Conservation (phyloP, 176 grass and related monocot genomes). For the Saccharum spontaneum region DNA sequence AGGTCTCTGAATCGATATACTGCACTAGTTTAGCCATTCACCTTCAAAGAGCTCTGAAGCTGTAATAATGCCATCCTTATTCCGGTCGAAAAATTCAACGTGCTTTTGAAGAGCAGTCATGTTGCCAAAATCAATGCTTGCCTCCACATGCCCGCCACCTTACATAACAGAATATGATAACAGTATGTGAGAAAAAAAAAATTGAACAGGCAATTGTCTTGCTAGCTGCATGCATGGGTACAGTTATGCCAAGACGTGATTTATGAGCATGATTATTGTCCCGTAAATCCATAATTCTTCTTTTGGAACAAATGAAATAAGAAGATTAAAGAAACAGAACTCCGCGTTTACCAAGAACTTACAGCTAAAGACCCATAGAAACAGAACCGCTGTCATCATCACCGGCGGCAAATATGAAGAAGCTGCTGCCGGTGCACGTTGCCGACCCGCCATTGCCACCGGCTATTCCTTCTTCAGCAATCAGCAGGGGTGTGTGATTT, state of each 20-base stretch:
- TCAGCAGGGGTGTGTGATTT: neutral
- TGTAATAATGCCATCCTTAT: conserved; percentile 66
- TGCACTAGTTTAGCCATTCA: neutral
- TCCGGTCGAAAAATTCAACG: conserved; percentile 59
- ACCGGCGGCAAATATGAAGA: neutral
- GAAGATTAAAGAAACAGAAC: neutral
- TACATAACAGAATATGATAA: neutral
- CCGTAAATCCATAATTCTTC: neutral
- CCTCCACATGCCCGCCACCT: neutral
- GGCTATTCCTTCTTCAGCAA: neutral
- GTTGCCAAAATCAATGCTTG: conserved; percentile 19
- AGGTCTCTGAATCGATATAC: neutral
- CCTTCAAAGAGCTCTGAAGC: conserved; percentile 60
- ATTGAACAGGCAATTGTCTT: neutral
- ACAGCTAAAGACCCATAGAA: conserved; percentile 19
- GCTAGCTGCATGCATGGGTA: neutral
- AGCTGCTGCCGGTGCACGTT: neutral
- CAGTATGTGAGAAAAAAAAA: neutral
- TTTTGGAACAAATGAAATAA: neutral
- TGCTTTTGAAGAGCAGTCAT: conserved; percentile 70
- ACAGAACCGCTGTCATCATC: conserved; percentile 1
- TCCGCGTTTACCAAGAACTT: neutral
- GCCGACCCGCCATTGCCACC: neutral
- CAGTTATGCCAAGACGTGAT: neutral
- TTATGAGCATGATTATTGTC: no score